These are phyloP conservation scores for Magnolia sinica DNA, from an alignment of 164 flowering plant species.

Conservation along the genomic window DNA sequence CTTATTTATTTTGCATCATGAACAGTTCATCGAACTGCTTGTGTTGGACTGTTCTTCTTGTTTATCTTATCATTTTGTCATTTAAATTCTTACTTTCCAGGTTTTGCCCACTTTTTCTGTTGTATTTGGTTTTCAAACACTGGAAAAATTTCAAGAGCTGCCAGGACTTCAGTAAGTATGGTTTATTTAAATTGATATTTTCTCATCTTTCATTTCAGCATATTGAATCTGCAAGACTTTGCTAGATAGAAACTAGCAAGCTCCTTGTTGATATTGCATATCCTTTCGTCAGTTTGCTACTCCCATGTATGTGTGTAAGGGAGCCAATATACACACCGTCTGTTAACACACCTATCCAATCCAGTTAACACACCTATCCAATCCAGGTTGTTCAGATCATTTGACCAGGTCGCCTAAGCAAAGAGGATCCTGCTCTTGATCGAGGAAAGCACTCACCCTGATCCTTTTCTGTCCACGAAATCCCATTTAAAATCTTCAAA, in stretches of 20 bases:
- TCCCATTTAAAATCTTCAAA: no score
- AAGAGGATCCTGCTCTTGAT: no score
- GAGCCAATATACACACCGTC: no score
- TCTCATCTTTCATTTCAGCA: background rate
- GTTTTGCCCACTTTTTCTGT: constrained; percentile 93
- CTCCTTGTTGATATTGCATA: background rate
- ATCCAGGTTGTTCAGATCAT: no score
- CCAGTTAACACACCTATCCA: no score
- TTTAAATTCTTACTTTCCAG: constrained; percentile 25
- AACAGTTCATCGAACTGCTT: no score
- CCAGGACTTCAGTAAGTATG: constrained; percentile 71
- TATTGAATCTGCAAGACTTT: background rate
- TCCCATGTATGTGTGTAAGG: background rate
- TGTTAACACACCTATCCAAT: no score
- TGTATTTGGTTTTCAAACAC: constrained; percentile 32
- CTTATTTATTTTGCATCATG: no score
- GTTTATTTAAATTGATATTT: background rate
- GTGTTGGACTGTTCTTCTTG: background rate
- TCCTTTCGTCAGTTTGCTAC: background rate
- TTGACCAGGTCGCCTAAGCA: no score
- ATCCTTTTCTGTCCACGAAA: no score
- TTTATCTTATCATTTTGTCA: background rate
- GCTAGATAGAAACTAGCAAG: background rate
- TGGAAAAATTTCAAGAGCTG: constrained; percentile 18
- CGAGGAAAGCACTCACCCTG: no score